Evolutionary conservation across 2,329 filamentous ascomycete species (phyloP).

Genomic region (Cladorrhinum sp.): DNA sequence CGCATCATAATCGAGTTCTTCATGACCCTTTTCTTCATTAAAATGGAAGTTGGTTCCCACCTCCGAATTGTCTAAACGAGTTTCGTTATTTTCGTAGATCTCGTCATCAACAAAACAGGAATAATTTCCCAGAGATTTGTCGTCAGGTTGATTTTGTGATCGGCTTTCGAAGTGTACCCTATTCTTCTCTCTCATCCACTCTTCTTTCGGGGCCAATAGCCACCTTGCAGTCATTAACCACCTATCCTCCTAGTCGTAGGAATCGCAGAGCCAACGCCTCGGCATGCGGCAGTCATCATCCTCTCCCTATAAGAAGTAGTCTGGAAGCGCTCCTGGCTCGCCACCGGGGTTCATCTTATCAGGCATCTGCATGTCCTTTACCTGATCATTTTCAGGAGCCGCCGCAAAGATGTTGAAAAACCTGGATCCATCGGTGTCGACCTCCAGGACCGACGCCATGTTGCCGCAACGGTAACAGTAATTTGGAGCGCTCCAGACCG

Average conservation of each 20-base stretch:
- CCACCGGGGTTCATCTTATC: slow-evolving; percentile 69
- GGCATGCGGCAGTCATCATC: not conserved
- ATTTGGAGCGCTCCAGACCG: slow-evolving; percentile 97
- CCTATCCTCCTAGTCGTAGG: not conserved
- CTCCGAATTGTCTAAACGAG: not conserved
- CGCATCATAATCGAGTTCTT: not conserved
- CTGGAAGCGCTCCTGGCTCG: slow-evolving; percentile 61
- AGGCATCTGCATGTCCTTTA: slow-evolving; percentile 78
- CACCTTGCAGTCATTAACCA: no score
- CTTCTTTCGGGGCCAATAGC: not conserved
- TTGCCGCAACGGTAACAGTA: slow-evolving; percentile 96
- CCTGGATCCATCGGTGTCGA: slow-evolving; percentile 86
- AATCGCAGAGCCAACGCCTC: not conserved
- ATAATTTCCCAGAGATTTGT: not conserved
- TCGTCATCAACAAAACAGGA: not conserved
- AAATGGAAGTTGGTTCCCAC: not conserved
- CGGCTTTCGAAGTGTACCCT: no score
- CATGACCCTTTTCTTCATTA: not conserved
- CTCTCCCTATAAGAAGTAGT: slow-evolving; percentile 61
- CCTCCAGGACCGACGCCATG: slow-evolving; percentile 93
- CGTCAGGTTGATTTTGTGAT: no score
- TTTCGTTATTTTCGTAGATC: not conserved
- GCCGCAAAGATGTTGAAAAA: slow-evolving; percentile 99
- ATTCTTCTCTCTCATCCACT: not conserved
- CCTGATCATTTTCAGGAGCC: slow-evolving; percentile 89